Conservation (phyloP, 2,329 filamentous ascomycete genomes). For the Cytospora schulzeri region DNA sequence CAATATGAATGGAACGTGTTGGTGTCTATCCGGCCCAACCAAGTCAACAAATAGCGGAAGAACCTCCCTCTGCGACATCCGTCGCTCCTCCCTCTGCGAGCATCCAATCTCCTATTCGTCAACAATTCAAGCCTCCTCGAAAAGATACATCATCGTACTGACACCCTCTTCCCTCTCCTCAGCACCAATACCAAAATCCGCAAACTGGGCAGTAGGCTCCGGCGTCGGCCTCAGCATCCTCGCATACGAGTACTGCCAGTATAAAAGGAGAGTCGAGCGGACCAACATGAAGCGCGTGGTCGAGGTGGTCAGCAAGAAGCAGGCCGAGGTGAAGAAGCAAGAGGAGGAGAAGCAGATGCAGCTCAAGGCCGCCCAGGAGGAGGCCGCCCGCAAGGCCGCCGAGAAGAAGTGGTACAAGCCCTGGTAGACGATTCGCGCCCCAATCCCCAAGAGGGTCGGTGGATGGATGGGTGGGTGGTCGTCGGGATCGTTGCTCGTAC, state of each 20-base stretch:
- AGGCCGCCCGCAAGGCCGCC: slow-evolving; percentile 31
- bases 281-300: slow-evolving; percentile 84
- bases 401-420: slow-evolving; percentile 57
- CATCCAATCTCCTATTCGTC: not conserved
- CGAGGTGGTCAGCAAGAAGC: slow-evolving; percentile 76
- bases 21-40: not conserved
- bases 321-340: slow-evolving; percentile 56
- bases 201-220: slow-evolving; percentile 83
- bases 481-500: not conserved
- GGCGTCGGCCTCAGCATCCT: slow-evolving; percentile 71
- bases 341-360: slow-evolving; percentile 52
- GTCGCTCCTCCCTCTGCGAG: not conserved
- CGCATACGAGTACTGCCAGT: slow-evolving; percentile 84
- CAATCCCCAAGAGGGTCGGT: not conserved
- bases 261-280: slow-evolving; percentile 71
- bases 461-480: not conserved
- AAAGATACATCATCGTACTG: not conserved
- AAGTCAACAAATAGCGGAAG: not conserved
- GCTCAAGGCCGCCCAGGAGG: slow-evolving; percentile 38
- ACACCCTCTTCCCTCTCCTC: not conserved
- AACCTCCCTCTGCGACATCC: not conserved
- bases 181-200: slow-evolving; percentile 64
- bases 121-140: too few relatives aligned
- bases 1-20: not conserved
- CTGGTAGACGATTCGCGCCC: slow-evolving; percentile 46